Percentiles rank a stretch among this genome's conserved stretches.
Evolutionary conservation across 2,329 filamentous ascomycete species (phyloP).

Genomic region (Colletotrichum sp.): DNA sequence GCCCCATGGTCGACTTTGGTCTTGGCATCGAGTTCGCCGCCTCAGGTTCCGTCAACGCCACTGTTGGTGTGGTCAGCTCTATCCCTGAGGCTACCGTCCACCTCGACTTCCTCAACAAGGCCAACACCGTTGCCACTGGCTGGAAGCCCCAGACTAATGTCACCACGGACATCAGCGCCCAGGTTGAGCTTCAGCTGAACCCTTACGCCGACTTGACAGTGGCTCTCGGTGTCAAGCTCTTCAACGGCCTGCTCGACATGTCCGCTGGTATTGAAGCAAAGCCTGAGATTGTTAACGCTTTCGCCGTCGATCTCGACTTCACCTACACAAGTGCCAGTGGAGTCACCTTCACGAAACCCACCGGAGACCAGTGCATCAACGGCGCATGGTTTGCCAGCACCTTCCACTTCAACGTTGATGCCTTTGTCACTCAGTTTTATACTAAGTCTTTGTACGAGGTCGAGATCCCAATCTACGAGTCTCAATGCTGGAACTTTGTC

Average conservation of each 20-base stretch:
- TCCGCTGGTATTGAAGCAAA: slow-evolving; percentile 40
- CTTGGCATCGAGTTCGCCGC: slow-evolving; percentile 41
- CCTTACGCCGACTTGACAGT: slow-evolving; percentile 40
- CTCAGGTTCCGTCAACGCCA: slow-evolving; percentile 35
- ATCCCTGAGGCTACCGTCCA: slow-evolving; percentile 41
- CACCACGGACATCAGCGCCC: slow-evolving; percentile 34
- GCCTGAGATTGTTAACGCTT: slow-evolving; percentile 40
- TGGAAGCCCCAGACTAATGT: slow-evolving; percentile 41
- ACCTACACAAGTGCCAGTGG: slow-evolving; percentile 8
- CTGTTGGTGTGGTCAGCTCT: slow-evolving; percentile 32
- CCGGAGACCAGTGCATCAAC: slow-evolving; percentile 8
- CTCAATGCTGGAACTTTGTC: slow-evolving; percentile 21
- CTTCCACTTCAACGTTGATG: slow-evolving; percentile 14
- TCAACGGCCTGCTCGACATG: slow-evolving; percentile 40
- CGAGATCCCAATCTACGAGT: slow-evolving; percentile 17
- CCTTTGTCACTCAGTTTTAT: slow-evolving; percentile 17
- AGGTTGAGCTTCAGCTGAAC: slow-evolving; percentile 35
- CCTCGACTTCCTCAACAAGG: slow-evolving; percentile 38
- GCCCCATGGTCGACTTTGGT: slow-evolving; percentile 39
- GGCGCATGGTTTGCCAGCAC: slow-evolving; percentile 24
- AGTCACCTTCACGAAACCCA: slow-evolving; percentile 2
- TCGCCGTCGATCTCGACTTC: slow-evolving; percentile 36
- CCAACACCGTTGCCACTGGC: slow-evolving; percentile 32
- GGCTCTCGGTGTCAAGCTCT: slow-evolving; percentile 39
- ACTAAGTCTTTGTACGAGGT: slow-evolving; percentile 17